Evolutionary conservation across 179 eudicot genomes (phyloP).

Genomic region (Amaranthus tricolor): DNA sequence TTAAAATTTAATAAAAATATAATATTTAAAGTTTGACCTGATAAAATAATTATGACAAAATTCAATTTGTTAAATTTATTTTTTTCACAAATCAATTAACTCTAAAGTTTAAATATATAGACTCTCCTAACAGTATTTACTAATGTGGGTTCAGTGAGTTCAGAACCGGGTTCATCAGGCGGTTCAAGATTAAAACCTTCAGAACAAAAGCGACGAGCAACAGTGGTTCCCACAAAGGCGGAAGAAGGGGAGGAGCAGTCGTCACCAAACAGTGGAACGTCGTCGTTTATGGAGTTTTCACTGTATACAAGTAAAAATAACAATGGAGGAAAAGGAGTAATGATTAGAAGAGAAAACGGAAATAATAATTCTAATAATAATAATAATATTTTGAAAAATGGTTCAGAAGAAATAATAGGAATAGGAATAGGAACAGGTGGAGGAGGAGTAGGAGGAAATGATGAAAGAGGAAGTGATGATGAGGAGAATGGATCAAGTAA

Average conservation of each 20-base stretch:
- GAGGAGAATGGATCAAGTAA: slow-evolving; percentile 59
- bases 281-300: slow-evolving; percentile 54
- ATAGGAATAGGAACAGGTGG: slow-evolving; percentile 26
- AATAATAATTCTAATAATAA: neutral
- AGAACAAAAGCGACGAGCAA: slow-evolving; percentile 41
- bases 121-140: neutral
- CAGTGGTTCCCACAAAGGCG: slow-evolving; percentile 24
- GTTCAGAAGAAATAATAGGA: slow-evolving; percentile 15
- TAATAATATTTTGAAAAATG: slow-evolving; percentile 10
- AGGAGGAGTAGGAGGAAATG: slow-evolving; percentile 31
- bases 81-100: neutral
- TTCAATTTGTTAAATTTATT: too few species aligned
- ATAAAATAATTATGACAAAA: too few species aligned
- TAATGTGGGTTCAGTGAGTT: slow-evolving; percentile 35
- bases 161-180: slow-evolving; percentile 55
- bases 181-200: slow-evolving; percentile 26
- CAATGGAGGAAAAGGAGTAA: neutral
- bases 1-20: too few species aligned
- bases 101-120: neutral
- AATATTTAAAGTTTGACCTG: too few species aligned
- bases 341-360: slow-evolving; percentile 15
- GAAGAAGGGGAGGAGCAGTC: slow-evolving; percentile 54
- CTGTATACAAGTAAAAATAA: slow-evolving; percentile 29
- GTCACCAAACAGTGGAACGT: slow-evolving; percentile 63
- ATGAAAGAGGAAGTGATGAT: slow-evolving; percentile 70